Evolutionary conservation across 805 yeast genomes (phyloP).

Genomic region (Saccharomyces eubayanus): DNA sequence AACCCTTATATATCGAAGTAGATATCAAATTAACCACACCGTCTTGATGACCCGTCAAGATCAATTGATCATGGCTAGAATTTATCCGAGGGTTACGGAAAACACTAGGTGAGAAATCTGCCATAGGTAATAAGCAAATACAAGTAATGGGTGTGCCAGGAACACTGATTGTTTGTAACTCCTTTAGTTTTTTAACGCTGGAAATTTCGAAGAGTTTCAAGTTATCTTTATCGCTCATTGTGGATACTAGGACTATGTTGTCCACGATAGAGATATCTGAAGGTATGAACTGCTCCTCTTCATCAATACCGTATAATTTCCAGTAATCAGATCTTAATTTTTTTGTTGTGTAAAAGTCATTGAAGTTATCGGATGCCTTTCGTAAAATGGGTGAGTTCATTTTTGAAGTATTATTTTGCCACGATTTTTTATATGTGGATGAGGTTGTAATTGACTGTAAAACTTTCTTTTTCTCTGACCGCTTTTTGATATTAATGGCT

Average conservation of each 20-base stretch:
- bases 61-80: constrained; percentile 8
- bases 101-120: neutral
- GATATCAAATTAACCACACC: constrained; percentile 69
- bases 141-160: constrained; percentile 19
- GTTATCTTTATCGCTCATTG: constrained; percentile 10
- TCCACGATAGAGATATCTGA: constrained; percentile 10
- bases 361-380: constrained; percentile 23
- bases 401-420: constrained; percentile 17
- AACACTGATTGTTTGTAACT: constrained; percentile 19
- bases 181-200: constrained; percentile 6
- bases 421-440: constrained; percentile 9
- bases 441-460: neutral
- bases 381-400: constrained; percentile 19
- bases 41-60: constrained; percentile 67
- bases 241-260: constrained; percentile 14
- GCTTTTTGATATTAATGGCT: constrained; percentile 17
- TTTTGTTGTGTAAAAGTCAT: constrained; percentile 22
- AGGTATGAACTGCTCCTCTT: constrained; percentile 4
- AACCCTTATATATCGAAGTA: constrained; percentile 38
- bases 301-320: constrained; percentile 7
- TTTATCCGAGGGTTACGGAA: neutral
- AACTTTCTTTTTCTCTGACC: constrained; percentile 1
- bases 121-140: constrained; percentile 8
- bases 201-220: constrained; percentile 13
- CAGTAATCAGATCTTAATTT: constrained; percentile 24